Evolutionary conservation across 2,329 filamentous ascomycete genomes (phyloP).

Genomic region (Didymella pomorum): DNA sequence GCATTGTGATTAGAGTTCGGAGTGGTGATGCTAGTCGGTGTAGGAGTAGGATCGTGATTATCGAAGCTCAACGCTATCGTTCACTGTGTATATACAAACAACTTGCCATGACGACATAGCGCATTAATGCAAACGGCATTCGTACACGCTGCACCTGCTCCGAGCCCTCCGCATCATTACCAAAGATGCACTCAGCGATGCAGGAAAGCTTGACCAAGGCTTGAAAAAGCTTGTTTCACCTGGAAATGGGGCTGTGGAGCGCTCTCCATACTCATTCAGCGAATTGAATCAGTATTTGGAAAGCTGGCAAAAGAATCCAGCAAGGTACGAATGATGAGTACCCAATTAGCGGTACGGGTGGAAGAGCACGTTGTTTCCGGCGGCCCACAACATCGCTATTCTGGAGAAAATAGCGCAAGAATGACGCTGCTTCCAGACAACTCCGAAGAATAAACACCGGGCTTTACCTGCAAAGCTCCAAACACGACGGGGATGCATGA

Average conservation of each 20-base stretch:
- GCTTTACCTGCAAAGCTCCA: not conserved
- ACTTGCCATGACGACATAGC: constrained; percentile 17
- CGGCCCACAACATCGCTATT: constrained; percentile 13
- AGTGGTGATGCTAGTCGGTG: not conserved
- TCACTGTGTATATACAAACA: constrained; percentile 13
- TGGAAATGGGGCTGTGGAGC: constrained; percentile 6
- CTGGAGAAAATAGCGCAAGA: constrained; percentile 17
- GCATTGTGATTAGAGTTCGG: constrained; percentile 48
- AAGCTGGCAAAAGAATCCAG: not conserved
- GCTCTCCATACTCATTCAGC: constrained; percentile 3
- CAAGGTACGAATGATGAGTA: not conserved
- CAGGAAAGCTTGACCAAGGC: constrained; percentile 41
- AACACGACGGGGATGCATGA: constrained; percentile 1
- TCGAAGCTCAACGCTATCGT: not conserved
- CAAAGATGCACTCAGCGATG: constrained; percentile 9
- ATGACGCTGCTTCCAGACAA: constrained; percentile 14
- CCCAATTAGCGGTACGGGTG: constrained; percentile 3
- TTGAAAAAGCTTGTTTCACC: constrained; percentile 41
- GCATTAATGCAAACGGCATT: constrained; percentile 4
- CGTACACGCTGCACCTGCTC: constrained; percentile 2
- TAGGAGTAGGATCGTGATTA: not conserved
- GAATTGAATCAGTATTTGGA: not conserved
- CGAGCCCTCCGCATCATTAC: constrained; percentile 15
- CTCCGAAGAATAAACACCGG: not conserved
- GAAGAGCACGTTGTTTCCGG: constrained; percentile 8